Evolutionary conservation across 495 filamentous ascomycete species (phyloP).

Genomic region (Cladorrhinum samala): DNA sequence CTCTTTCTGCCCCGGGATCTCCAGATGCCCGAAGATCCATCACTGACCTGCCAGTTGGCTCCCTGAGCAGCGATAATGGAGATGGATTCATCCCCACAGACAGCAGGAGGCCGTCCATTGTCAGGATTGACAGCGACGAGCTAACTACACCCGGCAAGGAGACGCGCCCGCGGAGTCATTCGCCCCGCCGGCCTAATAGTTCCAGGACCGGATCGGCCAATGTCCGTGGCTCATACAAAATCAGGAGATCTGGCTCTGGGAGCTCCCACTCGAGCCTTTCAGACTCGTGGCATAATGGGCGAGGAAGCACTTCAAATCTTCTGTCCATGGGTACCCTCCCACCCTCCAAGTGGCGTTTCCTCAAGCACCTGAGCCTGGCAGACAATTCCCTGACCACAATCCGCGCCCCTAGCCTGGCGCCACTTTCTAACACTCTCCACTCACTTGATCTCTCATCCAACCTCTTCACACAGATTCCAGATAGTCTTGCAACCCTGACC

Average conservation of each 20-base stretch:
- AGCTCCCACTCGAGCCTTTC: constrained; percentile 88
- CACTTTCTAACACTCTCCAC: constrained; percentile 77
- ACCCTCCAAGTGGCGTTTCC: constrained; percentile 85
- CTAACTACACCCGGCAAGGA: constrained; percentile 33
- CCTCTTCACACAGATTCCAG: constrained; percentile 83
- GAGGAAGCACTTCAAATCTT: constrained; percentile 68
- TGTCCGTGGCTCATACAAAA: constrained; percentile 57
- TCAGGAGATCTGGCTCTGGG: constrained; percentile 79
- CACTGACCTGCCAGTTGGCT: constrained; percentile 40
- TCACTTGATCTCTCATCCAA: constrained; percentile 91
- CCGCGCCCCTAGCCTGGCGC: constrained; percentile 63
- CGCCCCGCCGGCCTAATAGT: constrained; percentile 67
- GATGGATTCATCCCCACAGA: constrained; percentile 24
- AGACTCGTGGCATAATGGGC: constrained; percentile 54
- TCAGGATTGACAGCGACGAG: constrained; percentile 36
- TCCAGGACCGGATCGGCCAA: constrained; percentile 62
- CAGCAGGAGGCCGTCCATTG: constrained; percentile 35
- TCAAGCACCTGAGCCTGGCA: constrained; percentile 83
- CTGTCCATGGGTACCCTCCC: constrained; percentile 60
- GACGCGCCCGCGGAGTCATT: constrained; percentile 62
- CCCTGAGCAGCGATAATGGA: constrained; percentile 37
- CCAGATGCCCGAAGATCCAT: constrained; percentile 49
- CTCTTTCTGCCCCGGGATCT: constrained; percentile 58
- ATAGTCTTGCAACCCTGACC: constrained; percentile 74
- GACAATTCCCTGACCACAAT: constrained; percentile 85